Conservation (phyloP, 1,284 basidiomycete genomes). For the Porodaedalea pini region DNA sequence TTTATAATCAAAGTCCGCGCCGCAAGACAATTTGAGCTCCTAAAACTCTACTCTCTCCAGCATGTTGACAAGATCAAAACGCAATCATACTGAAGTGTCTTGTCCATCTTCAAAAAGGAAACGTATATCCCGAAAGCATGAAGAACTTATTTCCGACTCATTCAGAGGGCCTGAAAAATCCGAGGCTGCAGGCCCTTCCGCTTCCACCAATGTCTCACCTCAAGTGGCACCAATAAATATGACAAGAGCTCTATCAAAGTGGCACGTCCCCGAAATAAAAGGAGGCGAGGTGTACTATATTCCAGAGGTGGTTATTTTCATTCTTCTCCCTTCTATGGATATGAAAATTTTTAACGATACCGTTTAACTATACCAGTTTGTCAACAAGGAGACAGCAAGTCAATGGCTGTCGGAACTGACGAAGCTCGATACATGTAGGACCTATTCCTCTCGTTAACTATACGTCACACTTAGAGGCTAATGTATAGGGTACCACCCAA, state of each 20-base stretch:
- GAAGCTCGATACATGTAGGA: slow-evolving; percentile 36
- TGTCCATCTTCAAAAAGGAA: no score
- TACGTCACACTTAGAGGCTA: slow-evolving; percentile 1
- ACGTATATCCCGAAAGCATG: no score
- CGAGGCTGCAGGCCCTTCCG: no score
- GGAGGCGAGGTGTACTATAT: slow-evolving; percentile 39
- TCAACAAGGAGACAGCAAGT: slow-evolving; percentile 30
- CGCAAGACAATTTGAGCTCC: no score
- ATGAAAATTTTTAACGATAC: neutral
- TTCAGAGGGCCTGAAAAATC: no score
- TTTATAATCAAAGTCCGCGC: no score
- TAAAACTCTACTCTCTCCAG: no score
- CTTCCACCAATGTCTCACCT: no score
- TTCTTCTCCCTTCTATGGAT: neutral
- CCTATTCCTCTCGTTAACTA: neutral
- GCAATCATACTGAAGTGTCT: no score
- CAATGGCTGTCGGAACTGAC: slow-evolving; percentile 39
- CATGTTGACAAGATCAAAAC: no score
- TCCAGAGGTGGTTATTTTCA: slow-evolving; percentile 29
- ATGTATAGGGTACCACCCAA: slow-evolving; percentile 41
- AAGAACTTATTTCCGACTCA: no score
- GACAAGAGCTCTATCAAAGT: neutral
- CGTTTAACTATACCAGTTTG: slow-evolving; percentile 29
- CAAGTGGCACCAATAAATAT: neutral
- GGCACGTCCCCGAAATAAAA: slow-evolving; percentile 21